Evolutionary conservation across 176 grass and related monocot species (phyloP).

Genomic region (Cenchrus purpureus): DNA sequence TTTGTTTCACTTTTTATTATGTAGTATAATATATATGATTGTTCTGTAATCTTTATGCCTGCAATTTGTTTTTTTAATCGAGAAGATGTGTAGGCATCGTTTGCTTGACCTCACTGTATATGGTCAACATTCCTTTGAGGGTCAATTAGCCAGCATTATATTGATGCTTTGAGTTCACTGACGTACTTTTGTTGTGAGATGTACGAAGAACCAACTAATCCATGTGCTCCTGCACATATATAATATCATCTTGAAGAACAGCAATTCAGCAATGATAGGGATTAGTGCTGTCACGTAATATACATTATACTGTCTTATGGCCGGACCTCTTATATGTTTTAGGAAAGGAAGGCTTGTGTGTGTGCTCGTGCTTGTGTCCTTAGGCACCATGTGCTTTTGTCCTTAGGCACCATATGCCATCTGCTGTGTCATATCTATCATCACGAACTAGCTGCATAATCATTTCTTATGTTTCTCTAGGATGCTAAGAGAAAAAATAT

Average conservation of each 20-base stretch:
- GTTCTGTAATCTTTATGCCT: background rate
- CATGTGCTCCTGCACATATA: background rate
- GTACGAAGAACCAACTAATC: background rate
- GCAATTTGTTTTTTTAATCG: background rate
- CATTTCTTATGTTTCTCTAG: background rate
- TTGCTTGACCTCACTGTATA: too few species aligned
- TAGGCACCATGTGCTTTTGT: too few species aligned
- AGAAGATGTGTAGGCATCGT: background rate
- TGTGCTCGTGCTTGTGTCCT: background rate
- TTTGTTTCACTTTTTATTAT: too few species aligned
- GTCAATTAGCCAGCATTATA: too few species aligned
- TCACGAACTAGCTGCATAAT: background rate
- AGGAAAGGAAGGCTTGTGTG: background rate
- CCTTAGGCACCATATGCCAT: background rate
- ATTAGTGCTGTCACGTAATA: too few species aligned
- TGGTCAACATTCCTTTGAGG: too few species aligned
- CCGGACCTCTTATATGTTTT: background rate
- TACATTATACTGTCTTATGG: too few species aligned
- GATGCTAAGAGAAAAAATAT: background rate
- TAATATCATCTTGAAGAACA: background rate
- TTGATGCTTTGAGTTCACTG: too few species aligned
- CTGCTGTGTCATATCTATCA: background rate
- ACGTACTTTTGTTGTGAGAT: background rate
- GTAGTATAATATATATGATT: background rate
- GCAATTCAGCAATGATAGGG: background rate